Percentiles rank a stretch among this genome's conserved stretches.
phyloP scores from a whole-genome alignment of 441 rosid genomes.

The Erodium trifolium region DNA sequence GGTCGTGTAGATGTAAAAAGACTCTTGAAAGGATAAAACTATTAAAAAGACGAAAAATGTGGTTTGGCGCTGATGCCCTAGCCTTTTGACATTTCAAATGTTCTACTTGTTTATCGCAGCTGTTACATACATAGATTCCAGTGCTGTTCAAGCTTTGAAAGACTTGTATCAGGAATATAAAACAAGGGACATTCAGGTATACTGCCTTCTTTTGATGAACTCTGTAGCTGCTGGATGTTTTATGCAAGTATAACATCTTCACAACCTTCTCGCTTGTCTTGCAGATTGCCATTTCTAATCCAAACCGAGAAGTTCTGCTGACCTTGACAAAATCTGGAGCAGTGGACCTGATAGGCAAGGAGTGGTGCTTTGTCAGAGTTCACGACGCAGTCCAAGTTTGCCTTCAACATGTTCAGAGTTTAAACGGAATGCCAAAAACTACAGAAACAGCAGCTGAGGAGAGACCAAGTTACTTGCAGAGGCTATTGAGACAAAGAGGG shows the following conservation, averaged over 20 bases:
- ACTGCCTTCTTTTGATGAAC: not conserved
- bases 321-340: constrained; percentile 67
- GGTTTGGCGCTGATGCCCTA: not conserved
- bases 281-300: constrained; percentile 87
- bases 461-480: constrained; percentile 36
- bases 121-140: constrained; percentile 63
- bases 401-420: constrained; percentile 67
- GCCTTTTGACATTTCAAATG: not conserved
- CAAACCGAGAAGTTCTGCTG: constrained; percentile 64
- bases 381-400: constrained; percentile 97
- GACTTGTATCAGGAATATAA: constrained; percentile 66
- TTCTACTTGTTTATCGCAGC: constrained; percentile 31
- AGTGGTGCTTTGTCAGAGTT: constrained; percentile 88
- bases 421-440: constrained; percentile 25
- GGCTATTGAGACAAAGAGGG: constrained; percentile 32
- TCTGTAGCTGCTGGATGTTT: no score
- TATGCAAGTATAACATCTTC: not conserved
- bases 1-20: no score
- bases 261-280: constrained; percentile 12
- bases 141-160: constrained; percentile 75
- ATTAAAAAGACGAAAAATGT: no score
- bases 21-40: no score
- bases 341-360: constrained; percentile 78
- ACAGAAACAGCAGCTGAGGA: constrained; percentile 27
- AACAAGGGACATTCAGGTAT: constrained; percentile 61